These are phyloP conservation scores for Somion occarium DNA, from an alignment of 1,284 basidiomycete genomes.

Conservation along the genomic window DNA sequence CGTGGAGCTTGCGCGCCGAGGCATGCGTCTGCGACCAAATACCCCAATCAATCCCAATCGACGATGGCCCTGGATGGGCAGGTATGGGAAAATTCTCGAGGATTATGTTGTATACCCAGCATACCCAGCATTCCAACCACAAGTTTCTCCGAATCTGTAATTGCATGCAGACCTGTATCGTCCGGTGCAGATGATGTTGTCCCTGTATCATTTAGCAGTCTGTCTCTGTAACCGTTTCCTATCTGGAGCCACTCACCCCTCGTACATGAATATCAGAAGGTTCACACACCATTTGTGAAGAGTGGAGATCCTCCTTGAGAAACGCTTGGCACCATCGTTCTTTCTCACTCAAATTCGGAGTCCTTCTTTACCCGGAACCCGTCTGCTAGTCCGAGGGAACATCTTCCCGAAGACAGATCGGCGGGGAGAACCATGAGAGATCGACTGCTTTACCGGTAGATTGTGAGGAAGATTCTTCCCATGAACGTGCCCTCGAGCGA, in stretches of 20 bases:
- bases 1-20: constrained; percentile 63
- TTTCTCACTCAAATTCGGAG: neutral
- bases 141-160: neutral
- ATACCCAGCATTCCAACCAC: constrained; percentile 1
- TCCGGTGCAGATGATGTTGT: neutral
- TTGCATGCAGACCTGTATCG: neutral
- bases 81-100: constrained; percentile 59
- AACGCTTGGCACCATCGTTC: neutral
- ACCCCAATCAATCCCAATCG: constrained; percentile 60
- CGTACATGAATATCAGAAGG: neutral
- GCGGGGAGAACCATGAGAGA: constrained; percentile 1
- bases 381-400: neutral
- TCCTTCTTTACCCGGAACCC: neutral
- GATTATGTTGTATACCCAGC: constrained; percentile 27
- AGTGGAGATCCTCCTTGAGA: no score
- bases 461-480: neutral
- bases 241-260: neutral
- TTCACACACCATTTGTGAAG: no score
- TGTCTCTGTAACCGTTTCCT: neutral
- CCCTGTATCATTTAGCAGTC: neutral
- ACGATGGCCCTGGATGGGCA: constrained; percentile 83
- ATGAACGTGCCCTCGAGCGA: neutral
- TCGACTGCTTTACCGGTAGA: neutral
- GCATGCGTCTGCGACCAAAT: constrained; percentile 69
- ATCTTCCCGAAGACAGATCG: neutral